Evolutionary conservation across 2,329 filamentous ascomycete genomes (phyloP).

Genomic region (Penicillium sp.): DNA sequence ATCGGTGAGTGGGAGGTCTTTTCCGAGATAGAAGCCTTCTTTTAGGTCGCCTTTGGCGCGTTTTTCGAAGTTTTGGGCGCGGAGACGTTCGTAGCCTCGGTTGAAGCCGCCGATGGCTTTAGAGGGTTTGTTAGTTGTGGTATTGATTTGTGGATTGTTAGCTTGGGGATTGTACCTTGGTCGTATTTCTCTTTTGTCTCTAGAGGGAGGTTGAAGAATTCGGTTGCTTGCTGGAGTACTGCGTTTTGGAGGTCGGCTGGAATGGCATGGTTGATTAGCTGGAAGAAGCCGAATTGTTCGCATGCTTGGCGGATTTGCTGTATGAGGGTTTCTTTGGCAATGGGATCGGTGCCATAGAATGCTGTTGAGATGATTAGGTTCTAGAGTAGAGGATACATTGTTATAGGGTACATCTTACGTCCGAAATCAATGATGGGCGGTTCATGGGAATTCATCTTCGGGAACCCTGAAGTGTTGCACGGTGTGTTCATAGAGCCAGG

Average conservation of each 20-base stretch:
- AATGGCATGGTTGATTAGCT: conserved; percentile 52
- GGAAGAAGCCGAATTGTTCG: conserved; percentile 54
- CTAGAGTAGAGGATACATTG: neutral
- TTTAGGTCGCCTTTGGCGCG: conserved; percentile 28
- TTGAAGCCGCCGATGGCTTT: conserved; percentile 12
- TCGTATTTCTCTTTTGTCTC: conserved; percentile 26
- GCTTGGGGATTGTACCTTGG: conserved; percentile 13
- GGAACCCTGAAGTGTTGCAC: too few species aligned
- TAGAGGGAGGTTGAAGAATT: conserved; percentile 49
- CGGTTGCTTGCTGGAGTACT: conserved; percentile 44
- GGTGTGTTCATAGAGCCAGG: too few species aligned
- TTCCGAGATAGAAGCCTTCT: conserved; percentile 31
- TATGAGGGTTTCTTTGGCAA: conserved; percentile 19
- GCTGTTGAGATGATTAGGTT: neutral
- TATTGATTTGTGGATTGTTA: neutral
- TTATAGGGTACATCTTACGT: neutral
- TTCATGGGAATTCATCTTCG: neutral
- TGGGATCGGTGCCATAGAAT: neutral
- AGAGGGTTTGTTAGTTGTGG: neutral
- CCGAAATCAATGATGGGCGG: conserved; percentile 2
- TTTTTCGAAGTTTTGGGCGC: conserved; percentile 28
- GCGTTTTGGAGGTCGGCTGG: conserved; percentile 41
- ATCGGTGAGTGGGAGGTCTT: conserved; percentile 19
- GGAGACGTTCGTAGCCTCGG: conserved; percentile 30
- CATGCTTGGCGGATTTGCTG: conserved; percentile 45